Evolutionary conservation across 2,329 filamentous ascomycete genomes (phyloP).

Genomic region (Fragosphaeria purpurea): DNA sequence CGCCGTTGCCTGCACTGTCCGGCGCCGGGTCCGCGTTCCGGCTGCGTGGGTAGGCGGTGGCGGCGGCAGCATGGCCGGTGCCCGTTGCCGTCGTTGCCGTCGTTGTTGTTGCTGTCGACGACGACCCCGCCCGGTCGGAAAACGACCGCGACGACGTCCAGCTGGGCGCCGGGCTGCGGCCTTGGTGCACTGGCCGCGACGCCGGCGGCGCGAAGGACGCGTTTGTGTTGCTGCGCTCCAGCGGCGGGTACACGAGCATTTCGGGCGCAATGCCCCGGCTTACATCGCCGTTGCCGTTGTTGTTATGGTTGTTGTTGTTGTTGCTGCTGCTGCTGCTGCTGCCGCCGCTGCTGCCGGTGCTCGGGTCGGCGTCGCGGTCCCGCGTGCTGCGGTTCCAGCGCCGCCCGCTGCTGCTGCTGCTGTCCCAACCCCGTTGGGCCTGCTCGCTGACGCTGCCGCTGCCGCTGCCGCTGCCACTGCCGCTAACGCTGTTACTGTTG

Average conservation of each 20-base stretch:
- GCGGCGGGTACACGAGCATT: too few relatives aligned
- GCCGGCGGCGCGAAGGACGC: too few relatives aligned
- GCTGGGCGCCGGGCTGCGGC: too few relatives aligned
- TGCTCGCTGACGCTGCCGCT: not conserved
- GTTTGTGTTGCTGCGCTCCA: too few relatives aligned
- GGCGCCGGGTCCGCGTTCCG: not conserved
- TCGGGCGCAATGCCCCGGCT: too few relatives aligned
- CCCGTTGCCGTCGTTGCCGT: not conserved
- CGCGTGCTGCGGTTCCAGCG: not conserved
- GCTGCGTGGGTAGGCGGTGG: too few relatives aligned
- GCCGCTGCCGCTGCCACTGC: not conserved
- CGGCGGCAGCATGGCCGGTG: not conserved
- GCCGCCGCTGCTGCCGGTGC: not conserved
- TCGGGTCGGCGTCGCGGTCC: not conserved
- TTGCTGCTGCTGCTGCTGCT: not conserved
- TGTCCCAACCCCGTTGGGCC: not conserved
- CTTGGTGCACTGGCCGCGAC: too few relatives aligned
- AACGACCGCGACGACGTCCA: too few relatives aligned
- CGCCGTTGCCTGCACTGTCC: not conserved
- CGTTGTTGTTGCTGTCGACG: too few relatives aligned
- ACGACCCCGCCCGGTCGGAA: too few relatives aligned
- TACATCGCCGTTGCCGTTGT: not conserved
- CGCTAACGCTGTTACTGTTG: not conserved
- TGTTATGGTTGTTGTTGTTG: not conserved
- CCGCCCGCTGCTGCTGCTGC: not conserved